Evolutionary conservation across 495 filamentous ascomycete genomes (phyloP).

Genomic region (Penicillium ochrochloron): DNA sequence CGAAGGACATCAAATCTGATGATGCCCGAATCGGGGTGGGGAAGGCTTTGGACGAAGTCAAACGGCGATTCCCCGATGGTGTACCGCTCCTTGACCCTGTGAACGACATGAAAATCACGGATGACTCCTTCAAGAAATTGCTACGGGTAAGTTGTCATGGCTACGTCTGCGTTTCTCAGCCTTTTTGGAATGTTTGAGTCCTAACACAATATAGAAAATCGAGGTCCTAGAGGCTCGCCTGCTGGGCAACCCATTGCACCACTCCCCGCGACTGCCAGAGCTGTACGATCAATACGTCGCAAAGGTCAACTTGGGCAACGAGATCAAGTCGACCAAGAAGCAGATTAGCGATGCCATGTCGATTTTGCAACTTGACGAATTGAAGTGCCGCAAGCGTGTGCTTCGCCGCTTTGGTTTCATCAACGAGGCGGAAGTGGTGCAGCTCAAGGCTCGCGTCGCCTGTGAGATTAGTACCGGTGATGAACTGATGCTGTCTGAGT

Average conservation of each 20-base stretch:
- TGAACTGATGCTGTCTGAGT: conserved; percentile 86
- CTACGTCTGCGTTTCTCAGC: neutral
- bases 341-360: conserved; percentile 80
- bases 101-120: conserved; percentile 90
- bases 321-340: conserved; percentile 88
- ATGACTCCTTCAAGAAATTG: conserved; percentile 90
- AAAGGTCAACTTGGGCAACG: conserved; percentile 73
- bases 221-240: conserved; percentile 93
- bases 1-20: conserved; percentile 66
- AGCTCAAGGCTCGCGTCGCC: conserved; percentile 93
- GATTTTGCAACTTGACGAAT: conserved; percentile 90
- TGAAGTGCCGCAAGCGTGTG: conserved; percentile 96
- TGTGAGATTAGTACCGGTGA: conserved; percentile 96
- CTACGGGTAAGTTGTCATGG: conserved; percentile 62
- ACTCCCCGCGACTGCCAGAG: conserved; percentile 77
- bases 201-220: conserved; percentile 66
- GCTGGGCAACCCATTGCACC: conserved; percentile 86
- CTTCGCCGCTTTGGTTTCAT: conserved; percentile 94
- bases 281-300: conserved; percentile 82
- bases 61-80: conserved; percentile 89
- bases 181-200: conserved; percentile 7
- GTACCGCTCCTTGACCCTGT: conserved; percentile 87
- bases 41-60: conserved; percentile 72
- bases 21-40: conserved; percentile 68
- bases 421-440: conserved; percentile 89